Evolutionary conservation across 1,284 basidiomycete genomes (phyloP), one percentile per base, ranked within the genome.

Genomic region (Thelephora terrestris): DNA sequence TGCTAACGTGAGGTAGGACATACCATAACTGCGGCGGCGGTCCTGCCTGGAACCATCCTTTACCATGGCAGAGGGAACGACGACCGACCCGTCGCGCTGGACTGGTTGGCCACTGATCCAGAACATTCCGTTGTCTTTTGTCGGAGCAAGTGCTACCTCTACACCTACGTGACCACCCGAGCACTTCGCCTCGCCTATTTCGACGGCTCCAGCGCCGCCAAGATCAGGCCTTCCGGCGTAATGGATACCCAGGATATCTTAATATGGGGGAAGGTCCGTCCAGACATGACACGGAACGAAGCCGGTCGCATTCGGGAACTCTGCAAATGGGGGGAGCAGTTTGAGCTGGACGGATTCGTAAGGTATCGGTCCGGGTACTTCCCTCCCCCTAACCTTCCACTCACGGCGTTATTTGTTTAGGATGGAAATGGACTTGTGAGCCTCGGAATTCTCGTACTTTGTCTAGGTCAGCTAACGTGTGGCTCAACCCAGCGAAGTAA

Each of bases 61-160:
- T 58, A 58, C 45, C 57, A 58, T 34, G 57, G 53, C 12, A 53
- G 52, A 17, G 7, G n/a, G 1, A 32, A 50, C 17, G 14, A 27
- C 16, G 20, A 17, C 16, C 36, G 51, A 18, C 57, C 55, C 16
- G 45, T 47, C 10, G 9, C 6, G 2, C 54, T 47, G 5, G 57
- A 59, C 2, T 59, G 57, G 57, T 35, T 57, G 14, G 58, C 56
- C 3, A 57, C 57, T 36, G 56, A 59, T 40, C 50, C 54, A 16
- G 57, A 59, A 39, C 56, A 54, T 16, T 36, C 50, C 1, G 52
- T 54, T 39, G 2, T 57, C 5, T 51, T 59, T 43, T 51, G 53
- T 36, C 7, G 12, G 5, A 12, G 20, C 3, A 9, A 45, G 3
- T 54, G 55, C 44, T 50, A 47, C 18, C 44, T 54, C 23, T 25